These are phyloP conservation scores for Eucalyptus dawsonii DNA, from an alignment of 345 rosid genomes.

Conservation along the genomic window DNA sequence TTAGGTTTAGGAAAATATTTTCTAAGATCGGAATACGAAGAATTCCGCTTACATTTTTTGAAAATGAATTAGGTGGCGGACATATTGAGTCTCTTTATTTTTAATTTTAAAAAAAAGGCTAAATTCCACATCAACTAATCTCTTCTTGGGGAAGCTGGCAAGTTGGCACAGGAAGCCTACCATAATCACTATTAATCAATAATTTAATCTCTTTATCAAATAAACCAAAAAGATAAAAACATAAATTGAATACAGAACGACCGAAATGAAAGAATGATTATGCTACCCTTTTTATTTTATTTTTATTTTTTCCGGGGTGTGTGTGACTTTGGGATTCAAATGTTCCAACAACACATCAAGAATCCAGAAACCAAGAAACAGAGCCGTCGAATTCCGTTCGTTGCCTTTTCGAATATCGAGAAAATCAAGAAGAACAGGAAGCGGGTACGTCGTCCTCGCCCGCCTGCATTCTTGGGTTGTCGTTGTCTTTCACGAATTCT, in stretches of 20 bases:
- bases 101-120: not conserved
- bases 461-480: not conserved
- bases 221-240: not conserved
- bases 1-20: not conserved
- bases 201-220: not conserved
- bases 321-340: not conserved
- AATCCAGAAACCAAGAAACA: not conserved
- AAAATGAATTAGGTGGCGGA: not conserved
- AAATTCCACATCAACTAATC: not conserved
- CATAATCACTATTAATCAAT: not conserved
- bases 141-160: not conserved
- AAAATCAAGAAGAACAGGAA: not conserved
- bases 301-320: not conserved
- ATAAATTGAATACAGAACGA: not conserved
- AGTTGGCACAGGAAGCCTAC: not conserved
- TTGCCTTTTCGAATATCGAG: not conserved
- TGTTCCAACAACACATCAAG: not conserved
- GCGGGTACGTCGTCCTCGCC: not conserved
- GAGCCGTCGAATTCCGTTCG: not conserved
- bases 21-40: not conserved
- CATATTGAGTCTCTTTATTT: not conserved
- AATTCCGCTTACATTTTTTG: not conserved
- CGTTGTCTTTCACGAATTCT: not conserved
- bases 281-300: not conserved
- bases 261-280: not conserved